A percentile compares a stretch with the other conserved stretches of the same genome.
These are phyloP conservation scores for Amoeboaphelidium occidentale DNA, from an alignment of 371 early-diverging fungal genomes.

Conservation along the genomic window DNA sequence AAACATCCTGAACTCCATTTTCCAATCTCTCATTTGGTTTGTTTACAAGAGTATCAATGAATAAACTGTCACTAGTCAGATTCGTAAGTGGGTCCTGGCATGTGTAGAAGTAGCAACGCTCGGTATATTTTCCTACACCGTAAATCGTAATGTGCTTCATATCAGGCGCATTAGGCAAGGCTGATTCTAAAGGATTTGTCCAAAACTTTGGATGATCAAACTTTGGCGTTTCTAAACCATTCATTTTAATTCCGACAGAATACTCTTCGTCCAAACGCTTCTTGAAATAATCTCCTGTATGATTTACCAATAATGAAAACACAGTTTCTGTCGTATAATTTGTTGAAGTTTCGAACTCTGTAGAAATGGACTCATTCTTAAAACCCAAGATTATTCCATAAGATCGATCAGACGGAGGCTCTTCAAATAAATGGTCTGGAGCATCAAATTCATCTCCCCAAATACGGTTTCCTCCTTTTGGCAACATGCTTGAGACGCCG, in stretches of 20 bases:
- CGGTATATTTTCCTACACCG: slow-evolving; percentile 51
- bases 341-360: background rate
- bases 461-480: slow-evolving; percentile 56
- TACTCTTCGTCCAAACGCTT: background rate
- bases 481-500: slow-evolving; percentile 44
- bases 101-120: slow-evolving; percentile 45
- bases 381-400: background rate
- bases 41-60: background rate
- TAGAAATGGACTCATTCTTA: background rate
- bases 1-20: slow-evolving; percentile 9
- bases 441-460: slow-evolving; percentile 32
- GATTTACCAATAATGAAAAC: background rate
- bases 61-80: background rate
- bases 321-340: background rate
- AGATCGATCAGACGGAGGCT: slow-evolving; percentile 5
- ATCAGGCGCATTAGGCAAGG: slow-evolving; percentile 41
- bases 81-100: background rate
- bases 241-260: background rate
- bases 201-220: slow-evolving; percentile 34
- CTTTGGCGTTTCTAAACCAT: slow-evolving; percentile 6
- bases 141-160: slow-evolving; percentile 47
- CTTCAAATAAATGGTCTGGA: slow-evolving; percentile 4
- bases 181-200: slow-evolving; percentile 62
- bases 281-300: background rate
- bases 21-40: background rate